Base-by-base conservation (phyloP, 257 asterid genomes). In the Nicotiana sylvestris region DNA sequence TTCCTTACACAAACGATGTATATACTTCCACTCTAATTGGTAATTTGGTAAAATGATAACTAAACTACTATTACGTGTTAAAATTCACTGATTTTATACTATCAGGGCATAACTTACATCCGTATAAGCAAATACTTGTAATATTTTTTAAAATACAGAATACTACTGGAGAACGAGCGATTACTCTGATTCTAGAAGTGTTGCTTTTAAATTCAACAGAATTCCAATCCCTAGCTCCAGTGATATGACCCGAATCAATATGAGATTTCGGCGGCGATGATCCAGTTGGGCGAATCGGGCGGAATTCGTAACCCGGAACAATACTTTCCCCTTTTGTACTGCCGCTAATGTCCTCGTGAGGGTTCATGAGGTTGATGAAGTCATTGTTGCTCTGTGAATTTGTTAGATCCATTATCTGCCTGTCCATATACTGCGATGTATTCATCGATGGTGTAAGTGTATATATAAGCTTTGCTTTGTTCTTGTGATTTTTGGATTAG, bases 361-460 rank as follows among this genome's bases (percentile, higher is more conserved):
- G 91, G 70, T 90, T 93, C 88, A 90, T 86, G 87, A 94, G 92
- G 89, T 92, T 92, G 90, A 94, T 89, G 88, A 93, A 92, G 66
- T 92, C 97, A n/a, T 66, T 66, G 55, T 85, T 83, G 56, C 77
- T 82, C 85, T 89, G 92, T 9, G 95, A 91, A 86, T 84, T 92
- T 43, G 97, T 90, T 83, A 93, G 96, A 93, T 92, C 97, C 99
- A 94, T 95, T 88, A 95, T 94, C 94, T 92, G 97, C 89, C 94
- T 95, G 92, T 95, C 98, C 97, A 93, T 94, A 83, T 82, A 93
- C 90, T 88, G 91, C 82, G 91, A 91, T 77, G 95, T 85, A 89
- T 90, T 93, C 98, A 95, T 95, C 90, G 25, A 30, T 15, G 72
- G 21, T 56, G 62, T 17, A 56, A 56, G 21, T 30, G 25, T 66